phyloP scores from a whole-genome alignment of 73 alveolate genomes.

The Tetrahymena malaccensis region DNA sequence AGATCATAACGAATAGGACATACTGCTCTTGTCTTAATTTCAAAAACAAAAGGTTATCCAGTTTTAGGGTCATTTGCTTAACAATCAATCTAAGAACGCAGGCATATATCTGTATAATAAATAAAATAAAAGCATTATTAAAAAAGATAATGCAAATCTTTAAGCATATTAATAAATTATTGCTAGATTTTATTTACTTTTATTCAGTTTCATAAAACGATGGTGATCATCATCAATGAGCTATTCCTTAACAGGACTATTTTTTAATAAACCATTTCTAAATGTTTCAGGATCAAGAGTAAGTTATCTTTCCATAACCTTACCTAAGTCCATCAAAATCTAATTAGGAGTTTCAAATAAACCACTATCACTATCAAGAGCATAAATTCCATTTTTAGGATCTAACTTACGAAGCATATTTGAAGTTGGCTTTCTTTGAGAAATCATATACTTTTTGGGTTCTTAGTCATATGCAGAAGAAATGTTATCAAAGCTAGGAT shows the following conservation, averaged over 20 bases:
- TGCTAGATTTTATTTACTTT: not conserved
- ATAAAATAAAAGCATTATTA: not conserved
- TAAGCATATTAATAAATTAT: no score
- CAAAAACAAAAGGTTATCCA: conserved; percentile 66
- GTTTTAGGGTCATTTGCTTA: conserved; percentile 39
- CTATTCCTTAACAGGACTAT: not conserved
- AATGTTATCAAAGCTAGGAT: conserved; percentile 65
- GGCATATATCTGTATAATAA: conserved; percentile 28
- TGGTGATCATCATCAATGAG: conserved; percentile 47
- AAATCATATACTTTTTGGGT: conserved; percentile 70
- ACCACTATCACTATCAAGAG: conserved; percentile 78
- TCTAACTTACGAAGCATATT: conserved; percentile 46
- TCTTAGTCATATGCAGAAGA: conserved; percentile 52
- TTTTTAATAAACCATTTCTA: conserved; percentile 10
- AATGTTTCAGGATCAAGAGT: conserved; percentile 49
- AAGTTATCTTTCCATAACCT: conserved; percentile 68
- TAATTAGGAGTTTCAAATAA: conserved; percentile 50
- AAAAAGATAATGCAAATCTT: no score
- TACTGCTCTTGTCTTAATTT: conserved; percentile 78
- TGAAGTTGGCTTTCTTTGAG: conserved; percentile 75
- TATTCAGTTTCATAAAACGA: conserved; percentile 47
- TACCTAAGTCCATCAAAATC: conserved; percentile 67
- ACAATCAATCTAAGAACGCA: conserved; percentile 83
- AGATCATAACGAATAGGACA: conserved; percentile 76
- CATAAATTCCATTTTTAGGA: conserved; percentile 32